Conservation (phyloP, 2,329 filamentous ascomycete genomes). For the Pseudocercospora fuligena region DNA sequence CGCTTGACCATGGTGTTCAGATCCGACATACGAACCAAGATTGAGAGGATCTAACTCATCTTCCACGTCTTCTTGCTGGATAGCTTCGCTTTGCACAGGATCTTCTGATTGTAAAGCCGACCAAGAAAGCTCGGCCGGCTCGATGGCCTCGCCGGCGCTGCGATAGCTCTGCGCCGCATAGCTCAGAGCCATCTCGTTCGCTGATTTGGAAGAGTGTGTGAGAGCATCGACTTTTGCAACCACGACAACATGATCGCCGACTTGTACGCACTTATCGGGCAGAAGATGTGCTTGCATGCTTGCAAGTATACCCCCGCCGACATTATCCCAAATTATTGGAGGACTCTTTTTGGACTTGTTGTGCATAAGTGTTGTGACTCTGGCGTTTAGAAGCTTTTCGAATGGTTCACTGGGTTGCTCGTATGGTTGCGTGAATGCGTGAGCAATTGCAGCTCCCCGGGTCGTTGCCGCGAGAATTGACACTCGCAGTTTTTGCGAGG, state of each 20-base stretch:
- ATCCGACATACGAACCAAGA: background rate
- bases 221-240: constrained; percentile 47
- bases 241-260: constrained; percentile 55
- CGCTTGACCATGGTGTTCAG: background rate
- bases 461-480: constrained; percentile 51
- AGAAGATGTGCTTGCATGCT: constrained; percentile 44
- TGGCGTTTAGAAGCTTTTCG: constrained; percentile 5
- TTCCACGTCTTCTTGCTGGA: background rate
- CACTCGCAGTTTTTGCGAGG: constrained; percentile 51
- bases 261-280: constrained; percentile 43
- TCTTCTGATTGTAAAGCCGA: background rate
- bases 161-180: constrained; percentile 17
- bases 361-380: background rate
- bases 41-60: background rate
- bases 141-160: background rate
- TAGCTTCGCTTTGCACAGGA: background rate
- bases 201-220: background rate
- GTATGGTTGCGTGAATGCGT: constrained; percentile 39
- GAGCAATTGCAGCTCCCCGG: constrained; percentile 40
- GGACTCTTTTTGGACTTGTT: background rate
- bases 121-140: background rate
- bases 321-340: background rate
- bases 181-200: constrained; percentile 2
- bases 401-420: constrained; percentile 32
- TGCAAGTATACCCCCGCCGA: constrained; percentile 32